A percentile compares a stretch with the other conserved stretches of the same genome.
These are phyloP conservation scores for Saccharomycopsis amapae DNA, from an alignment of 805 yeast genomes.

Conservation along the genomic window DNA sequence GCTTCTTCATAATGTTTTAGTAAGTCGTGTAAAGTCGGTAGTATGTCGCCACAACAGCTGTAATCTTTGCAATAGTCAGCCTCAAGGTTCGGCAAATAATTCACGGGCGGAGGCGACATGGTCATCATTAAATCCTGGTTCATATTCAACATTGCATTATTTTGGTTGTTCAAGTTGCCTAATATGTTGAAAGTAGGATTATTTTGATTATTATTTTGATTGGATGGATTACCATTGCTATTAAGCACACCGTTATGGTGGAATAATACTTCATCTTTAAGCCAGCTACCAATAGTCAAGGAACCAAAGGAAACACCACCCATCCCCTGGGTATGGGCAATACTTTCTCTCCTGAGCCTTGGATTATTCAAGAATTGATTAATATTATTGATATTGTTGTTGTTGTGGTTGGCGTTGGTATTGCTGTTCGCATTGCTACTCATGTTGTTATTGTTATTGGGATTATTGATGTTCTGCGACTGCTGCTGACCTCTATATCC, in stretches of 20 bases:
- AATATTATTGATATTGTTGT: slow-evolving; percentile 20
- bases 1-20: slow-evolving; percentile 94
- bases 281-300: slow-evolving; percentile 90
- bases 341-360: slow-evolving; percentile 76
- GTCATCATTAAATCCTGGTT: slow-evolving; percentile 30
- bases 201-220: not conserved
- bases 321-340: slow-evolving; percentile 96
- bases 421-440: not conserved
- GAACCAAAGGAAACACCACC: slow-evolving; percentile 99
- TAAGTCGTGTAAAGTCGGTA: slow-evolving; percentile 91
- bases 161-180: slow-evolving; percentile 19
- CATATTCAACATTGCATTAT: slow-evolving; percentile 18
- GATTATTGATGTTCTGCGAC: not conserved
- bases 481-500: slow-evolving; percentile 2
- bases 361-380: slow-evolving; percentile 25
- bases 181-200: not conserved
- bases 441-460: not conserved
- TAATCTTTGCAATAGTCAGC: slow-evolving; percentile 96
- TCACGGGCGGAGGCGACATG: slow-evolving; percentile 59
- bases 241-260: slow-evolving; percentile 24
- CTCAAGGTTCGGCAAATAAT: slow-evolving; percentile 87
- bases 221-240: slow-evolving; percentile 17
- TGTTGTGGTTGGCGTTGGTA: slow-evolving; percentile 21
- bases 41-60: slow-evolving; percentile 86
- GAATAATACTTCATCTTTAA: slow-evolving; percentile 85